Percentiles rank a stretch among this genome's conserved stretches.
These are phyloP conservation scores for Emericellopsis terricola DNA, from an alignment of 495 filamentous ascomycete species.

Conservation along the genomic window DNA sequence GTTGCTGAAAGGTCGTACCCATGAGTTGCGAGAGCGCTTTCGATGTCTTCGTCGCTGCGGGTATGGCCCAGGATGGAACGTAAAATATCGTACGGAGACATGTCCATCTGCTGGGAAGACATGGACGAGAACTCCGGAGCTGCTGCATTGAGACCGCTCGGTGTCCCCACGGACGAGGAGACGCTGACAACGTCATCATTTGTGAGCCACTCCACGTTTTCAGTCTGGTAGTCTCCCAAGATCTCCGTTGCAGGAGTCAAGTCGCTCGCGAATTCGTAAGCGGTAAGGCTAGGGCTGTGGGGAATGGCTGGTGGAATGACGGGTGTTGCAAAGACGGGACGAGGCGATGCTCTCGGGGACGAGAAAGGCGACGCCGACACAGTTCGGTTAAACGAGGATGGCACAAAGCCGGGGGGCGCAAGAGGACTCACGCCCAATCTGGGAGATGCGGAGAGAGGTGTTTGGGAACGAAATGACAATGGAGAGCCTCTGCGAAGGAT, in stretches of 20 bases:
- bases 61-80: constrained; percentile 84
- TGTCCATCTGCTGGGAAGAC: constrained; percentile 60
- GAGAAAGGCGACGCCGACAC: constrained; percentile 78
- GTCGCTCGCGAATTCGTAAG: constrained; percentile 72
- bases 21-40: constrained; percentile 70
- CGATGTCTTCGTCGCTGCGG: constrained; percentile 84
- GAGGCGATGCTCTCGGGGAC: constrained; percentile 83
- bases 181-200: constrained; percentile 72
- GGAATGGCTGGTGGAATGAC: constrained; percentile 57
- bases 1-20: constrained; percentile 87
- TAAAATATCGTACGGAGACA: constrained; percentile 97
- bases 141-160: constrained; percentile 51
- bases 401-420: constrained; percentile 65
- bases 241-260: constrained; percentile 61
- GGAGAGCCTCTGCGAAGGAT: constrained; percentile 82
- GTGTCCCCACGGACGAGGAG: constrained; percentile 49
- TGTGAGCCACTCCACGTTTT: constrained; percentile 92
- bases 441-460: constrained; percentile 59
- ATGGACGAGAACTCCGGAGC: constrained; percentile 55
- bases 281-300: constrained; percentile 82
- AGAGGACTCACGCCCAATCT: constrained; percentile 65
- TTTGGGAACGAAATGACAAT: constrained; percentile 75
- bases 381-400: constrained; percentile 54
- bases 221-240: constrained; percentile 81
- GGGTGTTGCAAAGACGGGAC: constrained; percentile 77